A percentile compares a stretch with the other conserved stretches of the same genome.
Evolutionary conservation across 768 basidiomycete genomes (phyloP).

Genomic region (Lyophyllum atratum): DNA sequence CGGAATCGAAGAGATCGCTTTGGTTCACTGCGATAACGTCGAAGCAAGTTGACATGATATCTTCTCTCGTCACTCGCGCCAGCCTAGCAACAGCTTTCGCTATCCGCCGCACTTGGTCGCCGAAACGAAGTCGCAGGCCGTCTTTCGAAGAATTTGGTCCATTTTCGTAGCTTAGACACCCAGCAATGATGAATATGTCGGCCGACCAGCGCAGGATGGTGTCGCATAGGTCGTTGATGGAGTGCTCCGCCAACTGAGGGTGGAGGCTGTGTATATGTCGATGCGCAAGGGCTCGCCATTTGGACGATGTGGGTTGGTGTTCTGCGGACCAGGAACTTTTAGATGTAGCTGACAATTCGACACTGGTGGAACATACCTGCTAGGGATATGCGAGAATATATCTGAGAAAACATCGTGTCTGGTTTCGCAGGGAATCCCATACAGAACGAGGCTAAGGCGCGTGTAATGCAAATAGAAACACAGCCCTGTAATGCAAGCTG

Average conservation of each 20-base stretch:
- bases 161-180: constrained; percentile 47
- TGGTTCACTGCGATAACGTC: constrained; percentile 66
- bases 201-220: constrained; percentile 73
- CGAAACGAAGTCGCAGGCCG: constrained; percentile 46
- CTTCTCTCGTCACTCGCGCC: constrained; percentile 66
- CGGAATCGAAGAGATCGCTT: constrained; percentile 46
- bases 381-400: constrained; percentile 59
- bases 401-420: constrained; percentile 62
- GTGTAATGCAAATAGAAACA: constrained; percentile 63
- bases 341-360: not conserved
- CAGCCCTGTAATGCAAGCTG: constrained; percentile 77
- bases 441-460: constrained; percentile 71
- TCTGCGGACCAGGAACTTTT: constrained; percentile 38
- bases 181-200: constrained; percentile 67
- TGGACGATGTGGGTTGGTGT: constrained; percentile 75
- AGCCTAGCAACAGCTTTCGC: constrained; percentile 64
- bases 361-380: constrained; percentile 39
- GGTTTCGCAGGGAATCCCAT: constrained; percentile 73
- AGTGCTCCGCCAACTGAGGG: constrained; percentile 64
- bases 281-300: constrained; percentile 78
- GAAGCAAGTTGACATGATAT: constrained; percentile 78
- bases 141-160: constrained; percentile 33
- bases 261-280: constrained; percentile 67
- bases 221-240: constrained; percentile 71
- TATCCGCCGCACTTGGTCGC: constrained; percentile 65